phyloP scores from a whole-genome alignment of 164 flowering plant genomes.

The Pachysandra terminalis region DNA sequence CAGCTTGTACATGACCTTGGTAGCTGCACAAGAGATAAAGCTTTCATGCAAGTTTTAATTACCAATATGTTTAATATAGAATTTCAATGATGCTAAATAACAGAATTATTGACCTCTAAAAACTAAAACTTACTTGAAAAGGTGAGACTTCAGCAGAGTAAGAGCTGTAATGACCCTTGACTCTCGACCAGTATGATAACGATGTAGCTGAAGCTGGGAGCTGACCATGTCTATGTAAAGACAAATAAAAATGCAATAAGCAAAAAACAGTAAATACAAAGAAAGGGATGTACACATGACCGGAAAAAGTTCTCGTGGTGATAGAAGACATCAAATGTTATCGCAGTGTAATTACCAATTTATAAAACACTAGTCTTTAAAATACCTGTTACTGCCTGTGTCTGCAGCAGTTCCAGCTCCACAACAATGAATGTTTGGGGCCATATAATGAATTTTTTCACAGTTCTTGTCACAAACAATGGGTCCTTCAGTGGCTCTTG shows the following conservation, averaged over 20 bases:
- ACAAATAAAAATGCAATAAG: not conserved
- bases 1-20: conserved; percentile 92
- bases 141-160: conserved; percentile 82
- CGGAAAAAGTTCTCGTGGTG: too few relatives aligned
- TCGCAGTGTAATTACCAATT: too few relatives aligned
- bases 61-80: not conserved
- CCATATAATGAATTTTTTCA: conserved; percentile 97
- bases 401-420: conserved; percentile 99
- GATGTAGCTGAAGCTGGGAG: conserved; percentile 85
- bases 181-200: conserved; percentile 86
- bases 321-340: too few relatives aligned
- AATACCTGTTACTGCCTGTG: conserved; percentile 94
- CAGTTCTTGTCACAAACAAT: conserved; percentile 92
- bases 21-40: conserved; percentile 41
- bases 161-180: conserved; percentile 91
- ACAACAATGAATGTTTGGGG: conserved; percentile 95
- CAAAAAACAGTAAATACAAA: not conserved
- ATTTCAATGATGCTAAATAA: not conserved
- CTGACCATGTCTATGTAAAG: conserved; percentile 79
- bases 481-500: conserved; percentile 95
- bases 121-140: conserved; percentile 55
- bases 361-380: conserved; percentile 1
- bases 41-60: not conserved
- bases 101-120: not conserved
- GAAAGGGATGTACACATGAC: not conserved